phyloP scores from a whole-genome alignment of 768 basidiomycete genomes.

The Lentinula boryana region DNA sequence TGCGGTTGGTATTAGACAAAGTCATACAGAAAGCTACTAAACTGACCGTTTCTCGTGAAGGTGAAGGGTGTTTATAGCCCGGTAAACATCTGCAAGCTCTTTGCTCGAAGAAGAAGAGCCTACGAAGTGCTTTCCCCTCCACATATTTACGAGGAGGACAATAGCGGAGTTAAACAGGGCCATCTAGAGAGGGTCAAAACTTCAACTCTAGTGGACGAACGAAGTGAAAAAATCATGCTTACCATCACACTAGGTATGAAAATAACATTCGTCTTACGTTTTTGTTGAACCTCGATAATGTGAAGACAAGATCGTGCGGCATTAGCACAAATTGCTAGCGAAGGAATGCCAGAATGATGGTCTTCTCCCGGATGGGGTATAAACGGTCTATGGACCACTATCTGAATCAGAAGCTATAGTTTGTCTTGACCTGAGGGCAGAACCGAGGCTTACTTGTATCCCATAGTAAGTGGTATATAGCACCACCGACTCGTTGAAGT shows the following conservation, averaged over 20 bases:
- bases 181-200: not conserved
- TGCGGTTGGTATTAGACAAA: not conserved
- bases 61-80: not conserved
- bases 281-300: not conserved
- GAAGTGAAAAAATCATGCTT: not conserved
- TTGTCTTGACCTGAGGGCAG: not conserved
- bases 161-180: not conserved
- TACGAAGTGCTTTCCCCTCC: not conserved
- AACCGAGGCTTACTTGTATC: constrained; percentile 22
- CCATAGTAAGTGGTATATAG: constrained; percentile 44
- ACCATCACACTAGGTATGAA: constrained; percentile 2
- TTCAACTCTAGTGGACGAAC: not conserved
- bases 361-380: not conserved
- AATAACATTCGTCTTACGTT: not conserved
- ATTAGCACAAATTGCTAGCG: constrained; percentile 3
- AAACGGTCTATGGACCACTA: not conserved
- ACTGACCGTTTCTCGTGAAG: not conserved
- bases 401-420: not conserved
- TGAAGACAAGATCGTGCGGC: constrained; percentile 3
- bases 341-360: not conserved
- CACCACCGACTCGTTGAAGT: constrained; percentile 41
- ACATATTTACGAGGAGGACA: constrained; percentile 1
- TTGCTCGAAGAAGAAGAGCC: not conserved
- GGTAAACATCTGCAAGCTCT: not conserved
- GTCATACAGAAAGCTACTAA: not conserved